These are phyloP conservation scores for Pholiota molesta DNA, from an alignment of 768 basidiomycete genomes.

Conservation along the genomic window DNA sequence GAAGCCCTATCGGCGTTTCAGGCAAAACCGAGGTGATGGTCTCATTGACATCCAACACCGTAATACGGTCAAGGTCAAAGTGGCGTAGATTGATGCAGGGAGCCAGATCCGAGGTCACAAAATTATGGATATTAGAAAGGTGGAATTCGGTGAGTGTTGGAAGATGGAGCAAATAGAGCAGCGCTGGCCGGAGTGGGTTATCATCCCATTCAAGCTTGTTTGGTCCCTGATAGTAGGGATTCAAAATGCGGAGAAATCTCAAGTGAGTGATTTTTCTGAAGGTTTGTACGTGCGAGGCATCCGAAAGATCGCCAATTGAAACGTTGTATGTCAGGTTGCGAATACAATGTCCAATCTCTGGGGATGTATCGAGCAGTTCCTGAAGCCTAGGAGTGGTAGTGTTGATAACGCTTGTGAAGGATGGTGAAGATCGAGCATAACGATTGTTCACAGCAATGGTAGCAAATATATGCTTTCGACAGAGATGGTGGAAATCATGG, in stretches of 20 bases:
- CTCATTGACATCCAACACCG: neutral
- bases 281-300: neutral
- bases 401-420: no score
- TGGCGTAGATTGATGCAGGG: slow-evolving; percentile 8
- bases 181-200: slow-evolving; percentile 11
- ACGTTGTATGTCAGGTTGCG: slow-evolving; percentile 6
- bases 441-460: neutral
- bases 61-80: neutral
- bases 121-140: neutral
- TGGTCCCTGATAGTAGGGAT: no score
- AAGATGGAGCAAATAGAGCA: slow-evolving; percentile 11
- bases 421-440: no score
- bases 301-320: neutral
- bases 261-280: neutral
- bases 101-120: slow-evolving; percentile 3
- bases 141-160: slow-evolving; percentile 9
- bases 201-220: slow-evolving; percentile 8
- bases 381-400: neutral
- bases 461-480: slow-evolving; percentile 8
- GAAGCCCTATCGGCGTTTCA: neutral
- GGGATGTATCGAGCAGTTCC: neutral
- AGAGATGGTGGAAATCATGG: slow-evolving; percentile 1
- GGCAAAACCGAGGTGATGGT: neutral
- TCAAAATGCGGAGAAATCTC: neutral
- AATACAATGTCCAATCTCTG: slow-evolving; percentile 9